Conservation (phyloP, 2,329 filamentous ascomycete species). For the Microcyclosporella mali region DNA sequence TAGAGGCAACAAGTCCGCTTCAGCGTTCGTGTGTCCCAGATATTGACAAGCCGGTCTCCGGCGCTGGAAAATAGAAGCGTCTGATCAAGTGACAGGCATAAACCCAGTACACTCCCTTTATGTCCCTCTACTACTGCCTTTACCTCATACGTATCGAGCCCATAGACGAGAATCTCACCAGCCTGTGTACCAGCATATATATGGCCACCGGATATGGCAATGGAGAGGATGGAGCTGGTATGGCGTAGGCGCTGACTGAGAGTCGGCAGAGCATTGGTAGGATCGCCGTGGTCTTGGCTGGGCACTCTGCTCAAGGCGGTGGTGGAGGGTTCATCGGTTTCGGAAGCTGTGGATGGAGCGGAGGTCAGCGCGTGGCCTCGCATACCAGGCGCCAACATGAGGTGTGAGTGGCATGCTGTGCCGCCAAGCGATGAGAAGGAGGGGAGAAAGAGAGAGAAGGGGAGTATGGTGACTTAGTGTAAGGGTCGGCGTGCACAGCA, state of each 20-base stretch:
- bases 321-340: conserved; percentile 13
- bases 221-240: conserved; percentile 70
- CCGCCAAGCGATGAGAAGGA: not conserved
- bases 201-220: conserved; percentile 71
- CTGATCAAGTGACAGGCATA: conserved; percentile 71
- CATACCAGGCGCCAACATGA: conserved; percentile 12
- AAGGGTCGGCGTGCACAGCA: too few species aligned
- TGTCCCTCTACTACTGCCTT: conserved; percentile 77
- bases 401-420: conserved; percentile 1
- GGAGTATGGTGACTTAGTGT: not conserved
- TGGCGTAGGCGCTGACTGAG: conserved; percentile 70
- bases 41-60: conserved; percentile 88
- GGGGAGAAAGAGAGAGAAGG: not conserved
- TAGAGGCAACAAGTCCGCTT: conserved; percentile 81
- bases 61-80: conserved; percentile 83
- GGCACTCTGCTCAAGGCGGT: conserved; percentile 16
- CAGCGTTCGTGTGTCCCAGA: conserved; percentile 77
- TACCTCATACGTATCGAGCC: conserved; percentile 77
- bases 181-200: conserved; percentile 91
- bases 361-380: conserved; percentile 15
- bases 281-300: conserved; percentile 22
- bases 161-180: conserved; percentile 88
- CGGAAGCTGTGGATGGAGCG: conserved; percentile 13
- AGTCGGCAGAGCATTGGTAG: conserved; percentile 44
- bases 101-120: conserved; percentile 79